Percentiles rank a stretch among this genome's conserved stretches.
Evolutionary conservation across 169 alveolate genomes (phyloP).

Genomic region (Condylostoma magnum): DNA sequence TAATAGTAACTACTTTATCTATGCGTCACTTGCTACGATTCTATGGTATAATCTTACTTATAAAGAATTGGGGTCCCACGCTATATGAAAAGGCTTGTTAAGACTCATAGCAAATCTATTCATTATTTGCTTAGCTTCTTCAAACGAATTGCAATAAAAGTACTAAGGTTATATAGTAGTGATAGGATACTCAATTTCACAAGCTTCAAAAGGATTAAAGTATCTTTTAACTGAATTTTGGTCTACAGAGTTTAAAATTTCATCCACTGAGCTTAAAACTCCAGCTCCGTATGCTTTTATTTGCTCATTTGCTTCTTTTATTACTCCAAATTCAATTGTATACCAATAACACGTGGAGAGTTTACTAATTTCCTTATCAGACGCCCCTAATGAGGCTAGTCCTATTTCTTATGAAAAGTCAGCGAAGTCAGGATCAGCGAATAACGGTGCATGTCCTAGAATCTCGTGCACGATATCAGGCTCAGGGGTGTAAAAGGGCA

Average conservation of each 20-base stretch:
- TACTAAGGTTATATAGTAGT: constrained; percentile 72
- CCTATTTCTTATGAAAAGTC: constrained; percentile 80
- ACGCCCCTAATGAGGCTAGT: constrained; percentile 77
- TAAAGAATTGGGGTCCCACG: background rate
- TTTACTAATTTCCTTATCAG: constrained; percentile 61
- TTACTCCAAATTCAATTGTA: constrained; percentile 79
- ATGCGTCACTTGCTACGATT: too few species aligned
- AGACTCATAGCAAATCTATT: background rate
- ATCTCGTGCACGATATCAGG: constrained; percentile 86
- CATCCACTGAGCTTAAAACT: constrained; percentile 69
- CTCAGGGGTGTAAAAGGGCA: constrained; percentile 85
- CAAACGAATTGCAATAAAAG: constrained; percentile 52
- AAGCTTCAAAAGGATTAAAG: constrained; percentile 44
- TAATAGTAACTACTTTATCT: too few species aligned
- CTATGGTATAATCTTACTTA: background rate
- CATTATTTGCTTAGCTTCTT: constrained; percentile 49
- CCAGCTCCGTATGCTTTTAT: constrained; percentile 87
- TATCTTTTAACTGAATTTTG: constrained; percentile 10
- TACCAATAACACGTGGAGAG: constrained; percentile 80
- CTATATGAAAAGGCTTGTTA: background rate
- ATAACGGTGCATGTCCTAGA: constrained; percentile 85
- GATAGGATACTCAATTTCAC: constrained; percentile 60
- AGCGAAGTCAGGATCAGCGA: constrained; percentile 76
- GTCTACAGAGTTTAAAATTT: constrained; percentile 2
- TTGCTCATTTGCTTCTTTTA: constrained; percentile 44